Percentiles rank a stretch among this genome's conserved stretches.
phyloP scores from a whole-genome alignment of 2,329 filamentous ascomycete species.

The Chaetomium sp. region DNA sequence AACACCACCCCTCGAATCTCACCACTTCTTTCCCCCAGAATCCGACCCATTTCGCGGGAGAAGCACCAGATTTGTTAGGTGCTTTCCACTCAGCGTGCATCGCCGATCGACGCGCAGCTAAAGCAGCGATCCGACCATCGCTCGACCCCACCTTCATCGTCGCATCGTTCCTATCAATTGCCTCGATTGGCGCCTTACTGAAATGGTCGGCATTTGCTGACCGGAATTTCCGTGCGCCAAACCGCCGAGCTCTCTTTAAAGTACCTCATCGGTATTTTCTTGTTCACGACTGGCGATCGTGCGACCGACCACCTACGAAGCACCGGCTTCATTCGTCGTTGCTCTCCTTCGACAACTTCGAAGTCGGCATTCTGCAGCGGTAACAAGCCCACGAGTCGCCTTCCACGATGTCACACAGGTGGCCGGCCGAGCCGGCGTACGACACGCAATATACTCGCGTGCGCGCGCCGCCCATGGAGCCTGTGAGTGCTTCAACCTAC shows the following conservation, averaged over 20 bases:
- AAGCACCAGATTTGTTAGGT: too few species aligned
- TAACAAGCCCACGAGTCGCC: not conserved
- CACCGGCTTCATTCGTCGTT: not conserved
- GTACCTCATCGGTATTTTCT: too few species aligned
- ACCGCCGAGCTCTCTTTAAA: not conserved
- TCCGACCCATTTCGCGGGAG: too few species aligned
- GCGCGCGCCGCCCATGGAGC: constrained; percentile 25
- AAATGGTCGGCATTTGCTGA: not conserved
- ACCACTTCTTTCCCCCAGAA: too few species aligned
- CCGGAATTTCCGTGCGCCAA: not conserved
- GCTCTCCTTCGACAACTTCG: not conserved
- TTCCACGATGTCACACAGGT: constrained; percentile 14
- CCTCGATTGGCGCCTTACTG: not conserved
- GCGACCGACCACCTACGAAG: not conserved
- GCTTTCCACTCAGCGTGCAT: not conserved
- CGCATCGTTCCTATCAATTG: not conserved
- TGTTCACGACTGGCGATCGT: not conserved
- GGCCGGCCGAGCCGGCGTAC: constrained; percentile 25
- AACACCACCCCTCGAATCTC: not conserved
- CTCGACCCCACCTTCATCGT: not conserved
- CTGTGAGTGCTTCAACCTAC: constrained; percentile 32
- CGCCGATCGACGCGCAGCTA: not conserved
- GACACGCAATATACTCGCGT: constrained; percentile 29
- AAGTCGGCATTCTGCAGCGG: not conserved
- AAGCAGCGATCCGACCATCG: not conserved